Evolutionary conservation across 2,329 filamentous ascomycete genomes (phyloP).

Genomic region (Cercospora berteroae): DNA sequence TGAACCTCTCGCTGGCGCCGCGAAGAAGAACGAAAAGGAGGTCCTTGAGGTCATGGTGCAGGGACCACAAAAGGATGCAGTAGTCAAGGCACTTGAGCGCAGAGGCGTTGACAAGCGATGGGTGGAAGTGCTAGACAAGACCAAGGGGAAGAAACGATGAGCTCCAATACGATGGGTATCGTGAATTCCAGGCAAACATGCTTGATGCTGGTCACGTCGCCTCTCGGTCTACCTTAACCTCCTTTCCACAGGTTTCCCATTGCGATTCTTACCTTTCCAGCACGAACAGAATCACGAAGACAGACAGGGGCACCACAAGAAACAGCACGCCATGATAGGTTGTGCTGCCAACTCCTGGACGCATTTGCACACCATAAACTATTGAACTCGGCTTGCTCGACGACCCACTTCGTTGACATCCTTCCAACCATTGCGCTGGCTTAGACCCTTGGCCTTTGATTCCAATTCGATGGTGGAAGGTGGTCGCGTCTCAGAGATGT

Average conservation of each 20-base stretch:
- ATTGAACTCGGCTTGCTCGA: not conserved
- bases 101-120: slow-evolving; percentile 59
- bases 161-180: not conserved
- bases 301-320: not conserved
- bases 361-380: not conserved
- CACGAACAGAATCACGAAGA: not conserved
- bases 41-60: slow-evolving; percentile 68
- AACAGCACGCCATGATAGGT: not conserved
- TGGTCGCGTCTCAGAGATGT: not conserved
- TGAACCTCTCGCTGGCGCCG: slow-evolving; percentile 57
- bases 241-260: not conserved
- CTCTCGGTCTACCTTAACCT: not conserved
- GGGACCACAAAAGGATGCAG: slow-evolving; percentile 62
- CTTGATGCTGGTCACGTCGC: not conserved
- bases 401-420: not conserved
- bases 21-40: slow-evolving; percentile 60
- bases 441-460: not conserved
- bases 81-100: slow-evolving; percentile 59
- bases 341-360: not conserved
- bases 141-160: slow-evolving; percentile 60
- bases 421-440: not conserved
- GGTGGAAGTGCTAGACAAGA: slow-evolving; percentile 66
- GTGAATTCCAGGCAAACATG: not conserved
- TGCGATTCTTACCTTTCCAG: not conserved
- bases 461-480: not conserved